These are phyloP conservation scores for Obba rivulosa DNA, from an alignment of 768 basidiomycete genomes.

Conservation along the genomic window DNA sequence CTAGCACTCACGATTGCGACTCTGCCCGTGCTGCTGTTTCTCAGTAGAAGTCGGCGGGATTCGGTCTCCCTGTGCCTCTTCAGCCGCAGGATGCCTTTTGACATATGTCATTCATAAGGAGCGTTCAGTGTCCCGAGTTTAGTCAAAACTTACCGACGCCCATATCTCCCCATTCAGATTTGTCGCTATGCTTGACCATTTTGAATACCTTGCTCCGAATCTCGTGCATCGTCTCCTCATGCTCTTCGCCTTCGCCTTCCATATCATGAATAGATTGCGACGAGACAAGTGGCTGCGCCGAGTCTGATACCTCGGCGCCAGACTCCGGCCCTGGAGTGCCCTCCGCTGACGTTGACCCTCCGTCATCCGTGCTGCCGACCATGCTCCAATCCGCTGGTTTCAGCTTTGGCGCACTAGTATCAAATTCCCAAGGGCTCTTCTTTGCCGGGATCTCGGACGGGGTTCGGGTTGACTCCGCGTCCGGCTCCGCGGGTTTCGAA, in stretches of 20 bases:
- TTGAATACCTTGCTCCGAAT: constrained; percentile 60
- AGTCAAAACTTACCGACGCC: constrained; percentile 52
- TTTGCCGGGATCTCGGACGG: too few relatives aligned
- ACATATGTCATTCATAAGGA: neutral
- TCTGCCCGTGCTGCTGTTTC: constrained; percentile 72
- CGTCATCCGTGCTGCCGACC: constrained; percentile 8
- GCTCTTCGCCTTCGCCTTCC: constrained; percentile 79
- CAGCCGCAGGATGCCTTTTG: constrained; percentile 59
- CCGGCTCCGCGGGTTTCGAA: constrained; percentile 15
- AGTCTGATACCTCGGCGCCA: neutral
- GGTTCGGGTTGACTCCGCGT: constrained; percentile 7
- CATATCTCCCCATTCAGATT: constrained; percentile 55
- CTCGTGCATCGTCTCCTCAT: constrained; percentile 61
- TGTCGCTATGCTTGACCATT: constrained; percentile 44
- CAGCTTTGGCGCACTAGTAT: constrained; percentile 1
- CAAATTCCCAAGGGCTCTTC: too few relatives aligned
- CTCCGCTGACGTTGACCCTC: constrained; percentile 12
- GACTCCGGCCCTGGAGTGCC: constrained; percentile 19
- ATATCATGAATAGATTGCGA: constrained; percentile 40
- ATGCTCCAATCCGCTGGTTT: neutral
- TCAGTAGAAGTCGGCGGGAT: constrained; percentile 56
- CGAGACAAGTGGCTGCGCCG: constrained; percentile 11
- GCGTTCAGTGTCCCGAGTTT: neutral
- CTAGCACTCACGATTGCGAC: constrained; percentile 57
- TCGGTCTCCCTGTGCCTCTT: constrained; percentile 68